Base-by-base conservation (phyloP, 2,329 filamentous ascomycete species). In the Aulographum hederae region DNA sequence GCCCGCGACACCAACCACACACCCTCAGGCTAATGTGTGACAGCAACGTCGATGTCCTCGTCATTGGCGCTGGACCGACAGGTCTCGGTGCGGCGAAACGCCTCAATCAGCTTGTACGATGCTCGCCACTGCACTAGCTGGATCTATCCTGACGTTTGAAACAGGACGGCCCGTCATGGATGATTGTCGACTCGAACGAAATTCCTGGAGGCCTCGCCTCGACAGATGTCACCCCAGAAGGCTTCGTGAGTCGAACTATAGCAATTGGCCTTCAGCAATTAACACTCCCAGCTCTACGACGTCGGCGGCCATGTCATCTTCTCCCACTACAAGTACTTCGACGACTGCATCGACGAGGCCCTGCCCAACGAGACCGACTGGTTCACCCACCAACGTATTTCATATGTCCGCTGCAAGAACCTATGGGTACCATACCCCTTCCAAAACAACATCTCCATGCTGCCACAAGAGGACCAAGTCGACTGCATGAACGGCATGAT, bases 241-340 rank as follows among this genome's bases (percentile, higher is more conserved):
- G 86, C 55, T 95, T 95, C 63, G 85, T 94, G 70, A 63, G 84
- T 82, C 31, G 4, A 25, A 25, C 21, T n/a, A 8, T n/a, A 25
- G n/a, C n/a, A 25, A 8, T 25, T 25, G 8, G 21, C 4, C 29
- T n/a, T 33, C 30, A 19, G 29, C 38, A 52, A 34, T 28, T 12
- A 10, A 16, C 27, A 37, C 38, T 18, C 36, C 15, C 50, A 93
- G 86, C 73, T 98, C 48, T 98, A 94, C 70, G 89, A 98, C 61
- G 89, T 98, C 47, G 85, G 85, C 54, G 85, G 85, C 47, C 85
- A 94, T 61, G 85, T 94, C 61, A 94, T 94, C 63, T 94, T 94
- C 71, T 94, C 85, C 46, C 85, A 94, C 72, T 98, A 98, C 78
- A 94, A 94, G 66, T 98, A 98, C 73, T 98, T 98, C 57, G 89